phyloP scores from a whole-genome alignment of 2,329 filamentous ascomycete species.

The Pseudopithomyces maydicus region DNA sequence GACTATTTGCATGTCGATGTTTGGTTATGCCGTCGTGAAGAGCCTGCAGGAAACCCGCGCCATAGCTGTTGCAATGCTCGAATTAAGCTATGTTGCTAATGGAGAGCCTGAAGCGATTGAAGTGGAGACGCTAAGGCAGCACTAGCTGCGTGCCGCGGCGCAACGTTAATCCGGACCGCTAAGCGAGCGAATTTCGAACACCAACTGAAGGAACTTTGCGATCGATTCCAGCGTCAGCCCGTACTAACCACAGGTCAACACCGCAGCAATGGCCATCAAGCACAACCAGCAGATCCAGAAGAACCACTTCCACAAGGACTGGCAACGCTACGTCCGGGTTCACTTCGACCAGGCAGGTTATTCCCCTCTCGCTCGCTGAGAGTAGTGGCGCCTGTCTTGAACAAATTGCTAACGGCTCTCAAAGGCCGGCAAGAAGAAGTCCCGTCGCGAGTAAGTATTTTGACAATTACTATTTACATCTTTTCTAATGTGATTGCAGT shows the following conservation, averaged over 20 bases:
- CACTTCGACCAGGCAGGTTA: conserved; percentile 97
- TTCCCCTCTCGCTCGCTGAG: conserved; percentile 57
- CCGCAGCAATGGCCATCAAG: conserved; percentile 79
- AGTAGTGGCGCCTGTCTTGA: conserved; percentile 57
- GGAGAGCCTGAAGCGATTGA: not conserved
- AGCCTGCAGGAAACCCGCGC: not conserved
- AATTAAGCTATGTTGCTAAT: not conserved
- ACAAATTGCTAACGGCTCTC: conserved; percentile 39
- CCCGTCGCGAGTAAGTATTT: conserved; percentile 68
- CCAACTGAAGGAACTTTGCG: conserved; percentile 2
- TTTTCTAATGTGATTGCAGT: conserved; percentile 18
- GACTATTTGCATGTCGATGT: conserved; percentile 1
- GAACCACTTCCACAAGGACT: conserved; percentile 78
- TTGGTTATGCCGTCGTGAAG: not conserved
- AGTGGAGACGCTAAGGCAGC: conserved; percentile 10
- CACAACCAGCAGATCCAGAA: conserved; percentile 98
- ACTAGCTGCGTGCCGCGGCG: conserved; percentile 12
- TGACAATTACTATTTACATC: not conserved
- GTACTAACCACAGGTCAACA: conserved; percentile 28
- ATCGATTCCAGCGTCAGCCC: conserved; percentile 19
- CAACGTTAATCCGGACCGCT: conserved; percentile 23
- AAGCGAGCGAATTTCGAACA: conserved; percentile 20
- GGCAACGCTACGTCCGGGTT: conserved; percentile 95
- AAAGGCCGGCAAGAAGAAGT: conserved; percentile 94
- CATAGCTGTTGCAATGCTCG: not conserved